Evolutionary conservation across 2,329 filamentous ascomycete genomes (phyloP).

Genomic region (Dendrostoma leiphaemia): DNA sequence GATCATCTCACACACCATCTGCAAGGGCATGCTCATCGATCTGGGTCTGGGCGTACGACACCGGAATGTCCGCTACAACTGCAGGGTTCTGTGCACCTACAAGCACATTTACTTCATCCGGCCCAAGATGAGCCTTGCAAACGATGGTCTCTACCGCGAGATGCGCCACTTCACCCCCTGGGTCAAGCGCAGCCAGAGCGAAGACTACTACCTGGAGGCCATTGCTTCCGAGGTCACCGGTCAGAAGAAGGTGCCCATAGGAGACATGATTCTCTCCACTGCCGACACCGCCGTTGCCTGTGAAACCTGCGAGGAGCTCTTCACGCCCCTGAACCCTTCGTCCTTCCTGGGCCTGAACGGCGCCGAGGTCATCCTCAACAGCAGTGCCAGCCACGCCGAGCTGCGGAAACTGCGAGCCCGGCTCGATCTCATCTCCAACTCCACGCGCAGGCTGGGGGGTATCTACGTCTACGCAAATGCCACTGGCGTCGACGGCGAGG

Average conservation of each 20-base stretch:
- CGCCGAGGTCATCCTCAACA: conserved; percentile 28
- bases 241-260: conserved; percentile 36
- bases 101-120: conserved; percentile 25
- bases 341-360: conserved; percentile 20
- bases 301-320: conserved; percentile 41
- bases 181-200: conserved; percentile 32
- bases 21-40: conserved; percentile 23
- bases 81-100: conserved; percentile 33
- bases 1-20: conserved; percentile 21
- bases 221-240: conserved; percentile 30
- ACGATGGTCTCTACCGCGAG: conserved; percentile 38
- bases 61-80: conserved; percentile 37
- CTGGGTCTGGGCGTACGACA: conserved; percentile 26
- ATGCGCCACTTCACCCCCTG: conserved; percentile 40
- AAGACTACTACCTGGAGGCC: conserved; percentile 36
- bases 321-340: conserved; percentile 27
- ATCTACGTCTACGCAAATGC: conserved; percentile 48
- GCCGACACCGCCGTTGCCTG: conserved; percentile 37
- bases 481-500: conserved; percentile 29
- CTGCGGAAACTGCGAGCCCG: conserved; percentile 64
- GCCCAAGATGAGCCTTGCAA: conserved; percentile 31
- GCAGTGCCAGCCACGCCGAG: conserved; percentile 38
- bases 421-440: conserved; percentile 64
- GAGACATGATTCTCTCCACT: conserved; percentile 38
- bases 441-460: conserved; percentile 60